Base-by-base conservation (phyloP, 1,139 yeast species). In the Zygoascus hellenicus region DNA sequence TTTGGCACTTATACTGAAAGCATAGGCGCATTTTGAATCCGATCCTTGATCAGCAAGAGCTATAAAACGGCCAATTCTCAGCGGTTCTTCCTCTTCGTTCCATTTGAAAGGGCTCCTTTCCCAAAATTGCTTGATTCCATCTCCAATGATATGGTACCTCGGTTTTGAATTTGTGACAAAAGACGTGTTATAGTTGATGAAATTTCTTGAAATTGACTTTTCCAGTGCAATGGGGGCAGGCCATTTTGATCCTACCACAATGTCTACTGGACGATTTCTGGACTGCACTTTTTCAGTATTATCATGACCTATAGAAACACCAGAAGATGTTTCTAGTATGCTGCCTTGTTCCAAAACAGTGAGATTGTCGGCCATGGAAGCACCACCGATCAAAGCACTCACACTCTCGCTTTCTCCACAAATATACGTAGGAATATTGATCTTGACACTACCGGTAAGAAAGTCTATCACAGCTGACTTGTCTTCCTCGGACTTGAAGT, bases 21-120 rank as follows among this genome's bases (percentile, higher is more conserved):
- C 64, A 43, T 60, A 60, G 37, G 53, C 57, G 59, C 60, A 58
- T 33, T 57, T 55, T 15, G 47, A 39, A 10, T 42, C 32, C n/a
- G 54, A 54, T 5, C 53, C 57, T 43, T 49, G 60, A 2, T 50
- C 48, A 2, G 56, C 63, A 22, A 61, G 48, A 19, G 58, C 50
- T 26, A 61, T 55, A 43, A 61, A 61, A 16, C 65, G 50, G 59
- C 57, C 14, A 47, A 41, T 29, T 45, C 32, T 7, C 26, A 22
- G 26, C 7, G 26, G 26, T 7, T 37, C 43, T 1, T 42, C 47
- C 2, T 44, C 51, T 1, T 47, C 54, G 9, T 46, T 45, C 42
- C 57, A 48, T 15, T 42, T 46, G 46, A 51, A 60, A 0, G 65
- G 64, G 9, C 51, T 49, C 13, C 62, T 51, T 45, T 61, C 64